phyloP scores from a whole-genome alignment of 2,329 filamentous ascomycete genomes.

The Pyrenochaeta sp. region DNA sequence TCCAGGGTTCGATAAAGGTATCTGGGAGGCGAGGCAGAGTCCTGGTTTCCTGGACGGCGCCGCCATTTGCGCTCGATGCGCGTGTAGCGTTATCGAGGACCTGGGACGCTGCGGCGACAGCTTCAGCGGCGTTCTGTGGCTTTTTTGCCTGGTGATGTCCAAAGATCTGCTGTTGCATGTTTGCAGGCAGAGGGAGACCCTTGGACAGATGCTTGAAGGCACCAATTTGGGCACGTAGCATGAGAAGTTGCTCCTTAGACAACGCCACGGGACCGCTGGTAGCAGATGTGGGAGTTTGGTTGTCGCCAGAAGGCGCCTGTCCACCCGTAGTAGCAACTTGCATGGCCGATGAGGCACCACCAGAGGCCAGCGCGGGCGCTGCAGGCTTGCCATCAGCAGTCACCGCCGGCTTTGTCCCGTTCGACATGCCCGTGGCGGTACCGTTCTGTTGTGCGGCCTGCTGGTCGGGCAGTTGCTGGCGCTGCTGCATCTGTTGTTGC shows the following conservation, averaged over 20 bases:
- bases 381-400: conserved; percentile 34
- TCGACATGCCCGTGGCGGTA: conserved; percentile 44
- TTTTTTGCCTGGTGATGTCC: conserved; percentile 71
- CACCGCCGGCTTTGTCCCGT: conserved; percentile 55
- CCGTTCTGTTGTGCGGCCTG: conserved; percentile 62
- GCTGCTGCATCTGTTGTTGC: conserved; percentile 60
- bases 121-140: conserved; percentile 49
- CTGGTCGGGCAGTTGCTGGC: conserved; percentile 63
- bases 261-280: conserved; percentile 32
- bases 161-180: conserved; percentile 85
- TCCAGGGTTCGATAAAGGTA: conserved; percentile 61
- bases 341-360: conserved; percentile 29
- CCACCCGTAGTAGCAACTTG: conserved; percentile 36
- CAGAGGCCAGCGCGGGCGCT: conserved; percentile 28
- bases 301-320: conserved; percentile 50
- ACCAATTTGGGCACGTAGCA: conserved; percentile 84
- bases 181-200: conserved; percentile 80
- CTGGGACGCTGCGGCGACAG: conserved; percentile 56
- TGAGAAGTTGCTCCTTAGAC: conserved; percentile 74
- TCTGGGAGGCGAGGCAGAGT: conserved; percentile 53
- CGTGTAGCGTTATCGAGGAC: conserved; percentile 61
- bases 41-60: conserved; percentile 42
- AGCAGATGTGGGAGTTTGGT: conserved; percentile 44
- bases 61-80: conserved; percentile 52
- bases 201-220: conserved; percentile 92